Evolutionary conservation across 805 yeast genomes (phyloP), one percentile per base, ranked within the genome.

Genomic region (Barnettozyma siamensis): DNA sequence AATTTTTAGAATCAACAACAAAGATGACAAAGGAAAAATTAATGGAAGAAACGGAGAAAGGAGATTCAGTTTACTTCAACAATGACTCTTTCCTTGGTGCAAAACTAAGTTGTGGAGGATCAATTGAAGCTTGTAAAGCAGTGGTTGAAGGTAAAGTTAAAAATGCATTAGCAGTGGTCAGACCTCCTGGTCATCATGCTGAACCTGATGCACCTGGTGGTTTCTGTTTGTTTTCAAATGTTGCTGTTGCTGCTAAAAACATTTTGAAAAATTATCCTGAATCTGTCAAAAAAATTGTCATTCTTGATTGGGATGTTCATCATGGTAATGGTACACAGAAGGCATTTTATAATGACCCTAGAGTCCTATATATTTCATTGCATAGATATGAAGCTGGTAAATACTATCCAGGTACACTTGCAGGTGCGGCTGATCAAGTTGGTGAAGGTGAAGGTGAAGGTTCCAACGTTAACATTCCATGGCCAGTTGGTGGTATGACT

Each of bases 121-220:
- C 95, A 24, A 93, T 93, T 38, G 98, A 93, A 62, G 95, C 96
- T 2, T 89, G 98, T 61, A 78, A 79, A 49, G 95, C 98, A 0
- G 98, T 93, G 17, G 84, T 93, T 9, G 97, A 89, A 59, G 95
- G 96, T 3, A 68, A 73, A 42, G 98, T 91, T 24, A 88, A 88
- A 57, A 93, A 93, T 59, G 81, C 97, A 0, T 58, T 93, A 37
- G 99, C 99, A 0, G 86, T 93, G 7, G 96, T 93, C 13, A 77
- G 99, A 50, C 99, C 99, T 2, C 99, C 99, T 0, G 99, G 99
- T 7, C 99, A 93, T 66, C 99, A 93, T 59, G 98, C 99, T 1
- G 99, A 94, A 58, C 99, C 99, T 2, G 93, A 87, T 50, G 70
- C 88, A 13, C 95, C 99, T 0, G 98, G 96, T 36, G 99, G 99